Base-by-base conservation (phyloP, 371 early-diverging fungal species). In the Mortierella sp. region DNA sequence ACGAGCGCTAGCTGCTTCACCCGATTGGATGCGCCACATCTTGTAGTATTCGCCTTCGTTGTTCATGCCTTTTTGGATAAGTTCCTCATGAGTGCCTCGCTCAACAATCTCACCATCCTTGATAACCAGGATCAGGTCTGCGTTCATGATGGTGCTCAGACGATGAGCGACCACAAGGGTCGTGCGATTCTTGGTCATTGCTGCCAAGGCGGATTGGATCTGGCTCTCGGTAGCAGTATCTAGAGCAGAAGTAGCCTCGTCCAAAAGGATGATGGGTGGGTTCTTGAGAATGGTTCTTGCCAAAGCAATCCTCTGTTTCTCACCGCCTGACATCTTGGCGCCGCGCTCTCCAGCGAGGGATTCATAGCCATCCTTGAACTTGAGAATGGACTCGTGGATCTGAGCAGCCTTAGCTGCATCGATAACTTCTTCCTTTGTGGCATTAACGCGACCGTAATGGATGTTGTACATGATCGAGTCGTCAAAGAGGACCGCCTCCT, bases 131-230 rank as follows among this genome's bases (percentile, higher is more conserved):
- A 94, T 93, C 65, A 86, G 69, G 67, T 94, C 93, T 12, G 92
- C 92, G 54, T 91, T 84, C n/a, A 91, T 85, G 57, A 94, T 90
- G 0, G 94, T 94, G 12, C 90, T 89, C 41, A 98, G 80, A 26
- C 98, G 90, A 80, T 98, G 98, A 2, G 98, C 97, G 80, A 99
- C 94, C 24, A 96, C 89, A 16, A 99, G 82, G 4, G 98, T 97
- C 7, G 98, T 97, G 54, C 97, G 84, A 72, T 93, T 85, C 48
- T 87, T 82, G 18, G 95, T 88, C 80, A 90, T 87, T 10, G 82
- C 79, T 12, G 81, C 81, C 38, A 91, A 69, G 14, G 90, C 87
- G 31, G 88, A 73, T 79, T 95, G 91, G 68, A 94, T 90, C 54
- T 93, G 86, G 27, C 90, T 83, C 72, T 98, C 98, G 5, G 97